Percentiles rank a stretch among this genome's conserved stretches.
Conservation (phyloP, 441 rosid genomes). For the Croton setiger region DNA sequence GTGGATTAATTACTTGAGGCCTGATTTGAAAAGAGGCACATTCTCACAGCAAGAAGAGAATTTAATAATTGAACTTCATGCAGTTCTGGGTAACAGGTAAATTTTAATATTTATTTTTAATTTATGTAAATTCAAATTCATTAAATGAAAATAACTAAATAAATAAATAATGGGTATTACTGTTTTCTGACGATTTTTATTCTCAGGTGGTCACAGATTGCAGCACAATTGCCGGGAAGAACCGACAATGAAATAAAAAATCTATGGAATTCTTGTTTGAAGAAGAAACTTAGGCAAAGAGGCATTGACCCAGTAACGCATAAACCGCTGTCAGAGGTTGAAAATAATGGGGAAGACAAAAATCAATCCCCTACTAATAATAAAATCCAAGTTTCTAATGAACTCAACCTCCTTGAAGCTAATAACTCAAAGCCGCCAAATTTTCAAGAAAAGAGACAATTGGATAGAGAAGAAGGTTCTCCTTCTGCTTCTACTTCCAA, state of each 20-base stretch:
- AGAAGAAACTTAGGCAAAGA: slow-evolving; percentile 81
- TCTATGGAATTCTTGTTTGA: slow-evolving; percentile 87
- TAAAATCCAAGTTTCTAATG: slow-evolving; percentile 29
- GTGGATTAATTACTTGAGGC: slow-evolving; percentile 89
- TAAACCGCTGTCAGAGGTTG: slow-evolving; percentile 61
- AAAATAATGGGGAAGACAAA: slow-evolving; percentile 41
- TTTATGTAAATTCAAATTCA: neutral
- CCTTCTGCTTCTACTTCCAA: slow-evolving; percentile 23
- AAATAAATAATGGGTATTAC: neutral
- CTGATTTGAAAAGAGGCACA: slow-evolving; percentile 87
- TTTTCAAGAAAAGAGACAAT: slow-evolving; percentile 24
- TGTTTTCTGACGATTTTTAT: slow-evolving; percentile 10
- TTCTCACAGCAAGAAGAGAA: slow-evolving; percentile 77
- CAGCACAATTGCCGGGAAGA: slow-evolving; percentile 84
- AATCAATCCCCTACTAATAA: slow-evolving; percentile 28
- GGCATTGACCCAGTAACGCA: slow-evolving; percentile 98
- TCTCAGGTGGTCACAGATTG: slow-evolving; percentile 95
- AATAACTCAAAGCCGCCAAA: slow-evolving; percentile 16
- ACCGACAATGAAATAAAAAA: slow-evolving; percentile 96
- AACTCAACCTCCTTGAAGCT: slow-evolving; percentile 32
- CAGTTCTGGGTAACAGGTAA: slow-evolving; percentile 72
- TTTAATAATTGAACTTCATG: slow-evolving; percentile 68
- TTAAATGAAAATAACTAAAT: neutral
- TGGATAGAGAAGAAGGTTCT: slow-evolving; percentile 28
- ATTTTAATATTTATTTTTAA: neutral